Conservation (phyloP, 1,284 basidiomycete genomes). For the Neolentinus lepideus region DNA sequence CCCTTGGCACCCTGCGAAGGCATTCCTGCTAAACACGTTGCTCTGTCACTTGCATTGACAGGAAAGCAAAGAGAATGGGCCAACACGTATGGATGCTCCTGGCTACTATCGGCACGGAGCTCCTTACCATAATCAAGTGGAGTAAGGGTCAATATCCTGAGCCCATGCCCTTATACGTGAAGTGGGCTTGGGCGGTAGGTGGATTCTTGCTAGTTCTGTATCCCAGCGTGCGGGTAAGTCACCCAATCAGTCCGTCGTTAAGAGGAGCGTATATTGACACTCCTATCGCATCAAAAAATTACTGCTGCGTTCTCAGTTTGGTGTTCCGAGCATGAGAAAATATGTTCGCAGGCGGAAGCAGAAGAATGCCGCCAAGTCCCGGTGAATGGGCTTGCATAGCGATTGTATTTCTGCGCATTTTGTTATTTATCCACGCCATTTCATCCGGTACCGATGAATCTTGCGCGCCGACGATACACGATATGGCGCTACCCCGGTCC, state of each 20-base stretch:
- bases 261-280: not conserved
- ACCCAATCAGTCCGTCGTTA: not conserved
- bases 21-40: conserved; percentile 5
- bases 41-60: conserved; percentile 20
- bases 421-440: not conserved
- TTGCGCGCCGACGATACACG: too few species aligned
- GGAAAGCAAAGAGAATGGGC: conserved; percentile 76
- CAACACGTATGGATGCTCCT: conserved; percentile 80
- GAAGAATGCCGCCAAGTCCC: conserved; percentile 25
- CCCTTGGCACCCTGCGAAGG: conserved; percentile 1
- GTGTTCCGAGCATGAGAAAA: conserved; percentile 34
- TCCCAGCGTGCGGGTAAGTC: conserved; percentile 54
- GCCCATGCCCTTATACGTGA: conserved; percentile 56
- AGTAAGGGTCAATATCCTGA: conserved; percentile 61
- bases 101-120: conserved; percentile 73
- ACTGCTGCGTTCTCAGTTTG: conserved; percentile 35
- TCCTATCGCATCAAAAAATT: not conserved
- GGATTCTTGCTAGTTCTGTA: conserved; percentile 54
- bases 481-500: too few species aligned
- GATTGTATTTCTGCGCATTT: not conserved
- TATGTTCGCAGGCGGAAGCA: conserved; percentile 36
- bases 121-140: conserved; percentile 73
- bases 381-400: conserved; percentile 9
- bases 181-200: conserved; percentile 58
- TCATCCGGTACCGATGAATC: too few species aligned